These are phyloP conservation scores for Capsicum rhomboideum DNA, from an alignment of 257 asterid genomes.

Conservation along the genomic window DNA sequence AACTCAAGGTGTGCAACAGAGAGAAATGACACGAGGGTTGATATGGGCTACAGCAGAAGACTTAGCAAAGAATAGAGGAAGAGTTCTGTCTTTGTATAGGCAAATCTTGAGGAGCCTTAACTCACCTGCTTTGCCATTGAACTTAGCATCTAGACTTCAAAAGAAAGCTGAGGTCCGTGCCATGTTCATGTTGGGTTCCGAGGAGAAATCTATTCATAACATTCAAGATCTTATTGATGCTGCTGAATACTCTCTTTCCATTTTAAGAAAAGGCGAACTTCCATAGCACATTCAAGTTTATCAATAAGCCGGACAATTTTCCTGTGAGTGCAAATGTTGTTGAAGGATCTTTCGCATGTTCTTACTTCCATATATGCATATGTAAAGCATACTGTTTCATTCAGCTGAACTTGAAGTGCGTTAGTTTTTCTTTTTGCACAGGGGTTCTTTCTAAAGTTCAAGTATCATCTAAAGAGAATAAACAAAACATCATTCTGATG, in stretches of 20 bases:
- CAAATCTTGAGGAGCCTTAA: conserved; percentile 73
- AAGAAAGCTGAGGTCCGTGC: conserved; percentile 79
- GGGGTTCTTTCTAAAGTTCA: not conserved
- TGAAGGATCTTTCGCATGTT: not conserved
- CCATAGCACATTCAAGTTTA: conserved; percentile 42
- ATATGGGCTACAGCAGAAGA: conserved; percentile 90
- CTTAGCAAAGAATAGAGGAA: conserved; percentile 54
- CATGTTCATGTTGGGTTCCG: conserved; percentile 62
- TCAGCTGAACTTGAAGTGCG: not conserved
- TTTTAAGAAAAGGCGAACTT: conserved; percentile 51
- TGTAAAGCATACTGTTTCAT: not conserved
- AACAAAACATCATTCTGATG: not conserved
- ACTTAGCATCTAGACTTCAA: conserved; percentile 56
- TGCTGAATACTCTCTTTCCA: conserved; percentile 72
- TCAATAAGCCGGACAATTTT: not conserved
- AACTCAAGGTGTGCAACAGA: not conserved
- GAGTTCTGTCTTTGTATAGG: conserved; percentile 57
- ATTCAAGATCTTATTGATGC: conserved; percentile 77
- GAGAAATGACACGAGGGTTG: conserved; percentile 57
- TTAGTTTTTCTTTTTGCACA: not conserved
- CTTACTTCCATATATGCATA: not conserved
- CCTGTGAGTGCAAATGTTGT: not conserved
- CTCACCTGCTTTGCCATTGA: conserved; percentile 72
- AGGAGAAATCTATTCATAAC: conserved; percentile 74
- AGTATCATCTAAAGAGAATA: not conserved